phyloP scores from a whole-genome alignment of 495 filamentous ascomycete genomes.

The Penicillium daleae region DNA sequence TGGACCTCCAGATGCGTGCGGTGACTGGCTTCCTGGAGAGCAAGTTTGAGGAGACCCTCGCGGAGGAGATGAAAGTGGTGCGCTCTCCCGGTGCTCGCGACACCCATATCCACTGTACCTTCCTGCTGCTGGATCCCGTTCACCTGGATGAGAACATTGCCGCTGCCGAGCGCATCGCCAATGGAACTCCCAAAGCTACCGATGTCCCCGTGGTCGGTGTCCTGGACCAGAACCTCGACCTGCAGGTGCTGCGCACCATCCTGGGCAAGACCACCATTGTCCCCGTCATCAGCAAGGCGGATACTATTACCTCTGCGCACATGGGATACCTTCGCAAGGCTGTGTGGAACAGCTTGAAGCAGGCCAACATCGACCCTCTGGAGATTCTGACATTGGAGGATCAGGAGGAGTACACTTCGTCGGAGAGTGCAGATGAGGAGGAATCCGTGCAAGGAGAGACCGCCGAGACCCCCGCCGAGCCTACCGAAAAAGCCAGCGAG shows the following conservation, averaged over 20 bases:
- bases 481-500: conserved; percentile 29
- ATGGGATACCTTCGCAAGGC: conserved; percentile 92
- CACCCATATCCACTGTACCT: conserved; percentile 96
- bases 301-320: conserved; percentile 90
- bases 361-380: conserved; percentile 84
- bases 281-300: conserved; percentile 94
- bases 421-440: conserved; percentile 60
- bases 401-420: conserved; percentile 64
- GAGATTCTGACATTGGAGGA: conserved; percentile 84
- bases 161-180: conserved; percentile 61
- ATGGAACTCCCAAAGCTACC: conserved; percentile 56
- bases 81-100: conserved; percentile 91
- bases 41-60: conserved; percentile 98
- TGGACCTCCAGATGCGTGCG: conserved; percentile 90
- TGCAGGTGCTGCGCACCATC: conserved; percentile 85
- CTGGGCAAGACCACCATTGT: conserved; percentile 96
- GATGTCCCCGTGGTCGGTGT: conserved; percentile 57
- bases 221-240: conserved; percentile 86
- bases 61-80: conserved; percentile 96
- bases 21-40: conserved; percentile 92
- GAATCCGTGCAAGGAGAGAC: conserved; percentile 27
- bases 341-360: conserved; percentile 85
- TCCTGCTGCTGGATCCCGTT: conserved; percentile 87
- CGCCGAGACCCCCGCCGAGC: conserved; percentile 22
- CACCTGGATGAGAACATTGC: conserved; percentile 83